phyloP scores from a whole-genome alignment of 192 early-diverging fungal species.

The Gamsiella multidivaricata region DNA sequence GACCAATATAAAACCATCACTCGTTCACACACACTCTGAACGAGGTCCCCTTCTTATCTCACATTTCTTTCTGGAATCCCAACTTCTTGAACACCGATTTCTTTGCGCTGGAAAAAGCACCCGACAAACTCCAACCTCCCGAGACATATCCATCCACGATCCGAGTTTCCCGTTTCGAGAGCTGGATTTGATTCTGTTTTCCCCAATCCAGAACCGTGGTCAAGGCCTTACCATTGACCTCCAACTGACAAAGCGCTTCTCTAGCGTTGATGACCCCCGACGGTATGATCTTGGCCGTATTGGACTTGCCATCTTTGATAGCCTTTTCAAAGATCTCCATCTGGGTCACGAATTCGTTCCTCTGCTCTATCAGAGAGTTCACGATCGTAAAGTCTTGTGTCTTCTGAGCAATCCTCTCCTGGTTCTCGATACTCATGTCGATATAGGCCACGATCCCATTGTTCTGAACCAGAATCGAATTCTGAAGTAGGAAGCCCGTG shows the following conservation, averaged over 20 bases:
- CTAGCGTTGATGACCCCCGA: constrained; percentile 7
- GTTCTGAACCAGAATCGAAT: constrained; percentile 39
- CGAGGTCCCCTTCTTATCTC: not conserved
- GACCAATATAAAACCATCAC: not conserved
- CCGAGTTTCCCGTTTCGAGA: constrained; percentile 13
- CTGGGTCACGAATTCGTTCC: constrained; percentile 7
- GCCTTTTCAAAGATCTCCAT: constrained; percentile 30
- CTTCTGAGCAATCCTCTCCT: constrained; percentile 7
- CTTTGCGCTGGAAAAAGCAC: not conserved
- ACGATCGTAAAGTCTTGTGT: constrained; percentile 22
- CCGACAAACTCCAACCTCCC: constrained; percentile 5
- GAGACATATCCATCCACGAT: constrained; percentile 22
- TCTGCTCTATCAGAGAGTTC: constrained; percentile 10
- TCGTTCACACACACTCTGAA: not conserved
- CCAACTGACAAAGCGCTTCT: constrained; percentile 23
- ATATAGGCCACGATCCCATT: constrained; percentile 29
- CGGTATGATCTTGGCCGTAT: constrained; percentile 6
- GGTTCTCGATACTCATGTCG: constrained; percentile 34
- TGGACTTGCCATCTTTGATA: constrained; percentile 13
- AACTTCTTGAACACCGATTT: not conserved
- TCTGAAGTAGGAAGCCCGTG: constrained; percentile 42
- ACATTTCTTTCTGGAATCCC: not conserved
- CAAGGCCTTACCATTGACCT: constrained; percentile 34
- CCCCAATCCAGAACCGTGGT: constrained; percentile 16
- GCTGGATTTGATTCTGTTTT: constrained; percentile 12